Evolutionary conservation across 768 basidiomycete genomes (phyloP), one percentile per base, ranked within the genome.

Genomic region (Pilatotrama ljubarskyi): DNA sequence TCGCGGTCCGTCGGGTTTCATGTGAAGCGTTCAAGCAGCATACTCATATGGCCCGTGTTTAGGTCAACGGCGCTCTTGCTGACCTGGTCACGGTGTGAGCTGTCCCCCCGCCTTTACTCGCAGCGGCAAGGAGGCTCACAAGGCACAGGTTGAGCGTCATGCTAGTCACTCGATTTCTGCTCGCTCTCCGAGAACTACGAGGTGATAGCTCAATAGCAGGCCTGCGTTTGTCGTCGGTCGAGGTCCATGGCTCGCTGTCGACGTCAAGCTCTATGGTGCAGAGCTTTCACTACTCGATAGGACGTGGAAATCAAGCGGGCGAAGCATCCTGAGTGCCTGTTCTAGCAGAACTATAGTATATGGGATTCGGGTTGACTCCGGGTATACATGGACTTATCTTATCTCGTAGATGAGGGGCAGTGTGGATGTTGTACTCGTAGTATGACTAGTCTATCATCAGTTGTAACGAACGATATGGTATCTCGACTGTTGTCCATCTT

Each of bases 81-180:
- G 52, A 54, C 29, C 22, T 54, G n/a, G 52, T 54, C n/a, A 54
- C 52, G 1, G 32, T 44, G 52, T 54, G 32, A 35, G 52, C n/a
- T 2, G 7, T 17, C 11, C n/a, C 10, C 15, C 41, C 8, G 7
- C 29, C 1, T 22, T 10, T 13, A 2, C 3, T 7, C 26, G 2
- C 5, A 18, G 4, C 2, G 14, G 13, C 20, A 8, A 17, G n/a
- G n/a, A 44, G n/a, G 5, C 17, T 40, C 5, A 40, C n/a, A 5
- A 5, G 14, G 48, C 25, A 20, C 26, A 53, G 51, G 15, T 20
- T 53, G 36, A 53, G 51, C 40, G 51, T 53, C 40, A 42, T 53
- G 15, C 40, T 53, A 6, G 52, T 54, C 20, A 13, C 43, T 11
- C 20, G 43, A 15, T 44, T 44, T 14, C 24, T 44, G 22, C 43